Conservation (phyloP, 768 basidiomycete species). For the Erythrobasidium yunnanense region DNA sequence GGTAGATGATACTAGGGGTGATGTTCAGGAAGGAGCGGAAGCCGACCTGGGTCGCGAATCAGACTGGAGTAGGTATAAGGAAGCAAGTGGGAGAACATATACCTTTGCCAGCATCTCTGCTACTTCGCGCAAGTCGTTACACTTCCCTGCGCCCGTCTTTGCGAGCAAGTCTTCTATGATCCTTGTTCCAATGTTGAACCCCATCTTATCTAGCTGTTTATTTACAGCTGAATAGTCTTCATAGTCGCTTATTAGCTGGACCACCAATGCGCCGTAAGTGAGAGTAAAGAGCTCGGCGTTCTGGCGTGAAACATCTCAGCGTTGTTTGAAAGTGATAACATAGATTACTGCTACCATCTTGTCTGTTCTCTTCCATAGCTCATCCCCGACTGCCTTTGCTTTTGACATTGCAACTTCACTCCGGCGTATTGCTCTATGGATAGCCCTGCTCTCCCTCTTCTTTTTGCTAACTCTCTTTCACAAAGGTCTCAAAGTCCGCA, state of each 20-base stretch:
- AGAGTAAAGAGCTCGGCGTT: constrained; percentile 94
- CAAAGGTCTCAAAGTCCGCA: too few relatives aligned
- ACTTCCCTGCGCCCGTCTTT: constrained; percentile 78
- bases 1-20: constrained; percentile 67
- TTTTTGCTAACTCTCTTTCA: too few relatives aligned
- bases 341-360: constrained; percentile 65
- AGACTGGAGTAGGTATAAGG: neutral
- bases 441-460: neutral
- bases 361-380: constrained; percentile 91
- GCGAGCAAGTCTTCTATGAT: constrained; percentile 96
- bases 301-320: neutral
- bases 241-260: constrained; percentile 97
- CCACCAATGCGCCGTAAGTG: constrained; percentile 93
- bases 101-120: constrained; percentile 95
- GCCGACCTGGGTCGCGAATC: constrained; percentile 57
- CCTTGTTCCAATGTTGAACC: constrained; percentile 91
- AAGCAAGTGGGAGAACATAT: too few relatives aligned
- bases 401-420: neutral
- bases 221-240: constrained; percentile 80
- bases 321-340: neutral
- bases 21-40: constrained; percentile 97
- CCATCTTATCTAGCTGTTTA: constrained; percentile 89
- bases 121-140: constrained; percentile 82
- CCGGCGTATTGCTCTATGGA: neutral
- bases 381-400: constrained; percentile 72